Base-by-base conservation (phyloP, 2,329 filamentous ascomycete genomes). In the Arthrobotrys pseudoclavata region DNA sequence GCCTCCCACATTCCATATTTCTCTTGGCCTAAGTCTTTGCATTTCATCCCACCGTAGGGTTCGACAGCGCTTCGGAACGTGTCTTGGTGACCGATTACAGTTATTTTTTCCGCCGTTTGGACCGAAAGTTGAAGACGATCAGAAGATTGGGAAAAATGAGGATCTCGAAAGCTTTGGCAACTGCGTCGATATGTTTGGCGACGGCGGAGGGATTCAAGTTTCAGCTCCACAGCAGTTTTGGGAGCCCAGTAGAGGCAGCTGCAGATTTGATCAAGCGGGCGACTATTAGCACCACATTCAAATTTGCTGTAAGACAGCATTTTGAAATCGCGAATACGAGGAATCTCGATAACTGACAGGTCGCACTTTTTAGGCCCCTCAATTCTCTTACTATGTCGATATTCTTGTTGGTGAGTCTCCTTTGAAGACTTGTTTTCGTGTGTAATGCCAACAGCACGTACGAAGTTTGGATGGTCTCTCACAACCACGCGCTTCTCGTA, bases 371-470 rank as follows among this genome's bases (percentile, higher is more conserved):
- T 18, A 77, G 74, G 74, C 74, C 22, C 74, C 74, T 12, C 74
- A 77, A 77, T 77, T 77, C 37, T 77, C 74, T 22, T 77, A 71
- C 53, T 77, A 77, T 68, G 74, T 77, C 34, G 74, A 77, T 20
- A 31, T 77, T 26, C 67, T 77, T 15, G 74, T 77, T 31, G 74
- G 74, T 77, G 31, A 71, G 74, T 63, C 24, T 24, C 18, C 18
- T 22, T 2, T 48, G 5, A 48, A 10, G 9, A 24, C 57, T 61
- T 72, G 37, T 64, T 60, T 53, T n/a, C 61, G 69, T 68, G 62
- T 74, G 69, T 61, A 50, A 74, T 62, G 15, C 52, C 57, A 57
- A 71, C 60, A 20, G 15, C 57, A 12, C 42, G 42, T 20, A 18
- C 22, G 18, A 62, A 42, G 34, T 63, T 63, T 24, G 24, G 45